Base-by-base conservation (phyloP, 1,139 yeast species). In the Saccharomyces hybrid region DNA sequence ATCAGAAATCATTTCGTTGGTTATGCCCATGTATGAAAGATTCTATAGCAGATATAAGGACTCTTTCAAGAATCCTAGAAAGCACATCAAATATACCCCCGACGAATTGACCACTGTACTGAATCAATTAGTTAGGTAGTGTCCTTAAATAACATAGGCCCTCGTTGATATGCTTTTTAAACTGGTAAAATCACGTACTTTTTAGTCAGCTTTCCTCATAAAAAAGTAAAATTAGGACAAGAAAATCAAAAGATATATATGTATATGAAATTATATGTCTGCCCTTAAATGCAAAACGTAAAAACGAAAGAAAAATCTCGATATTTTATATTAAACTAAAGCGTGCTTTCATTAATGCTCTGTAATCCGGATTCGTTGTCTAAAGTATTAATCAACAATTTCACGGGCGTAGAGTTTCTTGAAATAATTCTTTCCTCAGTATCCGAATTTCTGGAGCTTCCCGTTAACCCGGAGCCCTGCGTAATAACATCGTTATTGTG, bases 21-120 rank as follows among this genome's bases (percentile, higher is more conserved):
- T 91, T 52, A 77, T 83, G 61, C 96, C 96, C 47, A 81, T 95
- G 52, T 91, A 91, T 71, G 84, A 85, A 66, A 83, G 93, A 66
- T 85, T 90, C 68, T 84, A 88, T 70, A 61, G 66, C 13, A 66
- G 72, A 48, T 68, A 68, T 57, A 66, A 68, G 51, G 70, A 66
- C 46, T 57, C 66, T 2, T 68, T 68, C 52, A 68, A 68, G 50
- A 67, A 68, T 55, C 70, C 71, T 14, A 62, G 70, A 54, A 68
- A 68, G 53, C 72, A 68, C 62, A 76, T 80, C 54, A 82, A 70
- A 57, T 79, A 73, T 53, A 63, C 69, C n/a, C 70, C 72, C 14
- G 62, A 59, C 27, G 71, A 68, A 53, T 52, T 70, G 34, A 63
- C 65, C 7, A 55, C 64, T 14, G 61, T 64, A 1, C 56, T 69